Percentiles rank a stretch among this genome's conserved stretches.
Evolutionary conservation across 768 basidiomycete species (phyloP).

Genomic region (Dioszegia crocea): DNA sequence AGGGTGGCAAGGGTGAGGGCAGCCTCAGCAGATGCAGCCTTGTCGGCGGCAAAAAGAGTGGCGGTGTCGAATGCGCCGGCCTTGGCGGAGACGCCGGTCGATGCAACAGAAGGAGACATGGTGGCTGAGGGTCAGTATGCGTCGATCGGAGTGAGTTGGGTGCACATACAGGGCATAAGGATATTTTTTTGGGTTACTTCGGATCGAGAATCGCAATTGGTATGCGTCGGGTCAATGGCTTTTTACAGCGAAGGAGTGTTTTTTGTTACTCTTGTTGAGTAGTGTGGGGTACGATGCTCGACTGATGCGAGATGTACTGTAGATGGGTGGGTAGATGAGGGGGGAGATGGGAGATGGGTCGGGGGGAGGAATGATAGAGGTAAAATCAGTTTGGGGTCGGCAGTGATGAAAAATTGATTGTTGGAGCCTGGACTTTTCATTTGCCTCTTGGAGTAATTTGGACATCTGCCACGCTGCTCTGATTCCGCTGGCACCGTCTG

Average conservation of each 20-base stretch:
- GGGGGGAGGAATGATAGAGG: neutral
- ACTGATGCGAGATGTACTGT: neutral
- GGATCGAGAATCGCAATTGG: neutral
- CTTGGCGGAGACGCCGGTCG: constrained; percentile 61
- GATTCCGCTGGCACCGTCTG: no score
- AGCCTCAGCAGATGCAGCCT: constrained; percentile 69
- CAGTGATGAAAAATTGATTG: neutral
- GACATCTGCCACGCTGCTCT: neutral
- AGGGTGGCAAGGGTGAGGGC: constrained; percentile 65
- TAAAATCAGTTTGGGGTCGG: neutral
- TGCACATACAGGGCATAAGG: constrained; percentile 9
- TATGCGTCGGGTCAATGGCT: neutral
- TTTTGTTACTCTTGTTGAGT: neutral
- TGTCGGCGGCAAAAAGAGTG: constrained; percentile 78
- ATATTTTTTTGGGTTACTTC: neutral
- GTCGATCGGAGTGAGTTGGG: neutral
- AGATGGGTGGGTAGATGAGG: neutral
- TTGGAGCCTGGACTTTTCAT: no score
- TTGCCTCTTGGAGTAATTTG: no score
- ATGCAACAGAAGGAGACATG: constrained; percentile 60
- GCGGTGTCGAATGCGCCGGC: constrained; percentile 61
- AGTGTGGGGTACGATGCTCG: neutral
- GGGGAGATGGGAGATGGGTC: no score
- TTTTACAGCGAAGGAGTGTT: neutral
- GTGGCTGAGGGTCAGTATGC: constrained; percentile 5